Conservation (phyloP, 768 basidiomycete species). For the Termitomyces sp. region DNA sequence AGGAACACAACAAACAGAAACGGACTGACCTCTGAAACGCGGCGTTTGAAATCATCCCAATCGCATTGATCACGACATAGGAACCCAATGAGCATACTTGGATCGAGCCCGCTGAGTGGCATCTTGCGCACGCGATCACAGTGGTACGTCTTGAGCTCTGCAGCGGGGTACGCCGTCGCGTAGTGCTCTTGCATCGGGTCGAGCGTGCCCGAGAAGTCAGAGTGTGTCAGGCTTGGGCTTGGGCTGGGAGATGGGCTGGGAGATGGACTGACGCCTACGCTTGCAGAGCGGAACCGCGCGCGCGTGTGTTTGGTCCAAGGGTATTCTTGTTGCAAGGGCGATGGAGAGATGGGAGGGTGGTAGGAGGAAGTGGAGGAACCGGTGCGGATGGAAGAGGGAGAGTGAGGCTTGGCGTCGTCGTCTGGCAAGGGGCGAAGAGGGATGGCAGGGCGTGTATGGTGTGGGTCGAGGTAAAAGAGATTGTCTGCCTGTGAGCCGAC, state of each 20-base stretch:
- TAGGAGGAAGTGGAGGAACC: conserved; percentile 14
- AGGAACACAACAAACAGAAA: conserved; percentile 1
- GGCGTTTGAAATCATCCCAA: conserved; percentile 74
- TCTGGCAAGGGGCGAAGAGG: conserved; percentile 49
- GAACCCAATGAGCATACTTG: conserved; percentile 96
- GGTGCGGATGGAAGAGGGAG: too few species aligned
- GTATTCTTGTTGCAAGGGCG: too few species aligned
- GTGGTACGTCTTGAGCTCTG: conserved; percentile 87
- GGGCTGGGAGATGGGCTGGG: conserved; percentile 37
- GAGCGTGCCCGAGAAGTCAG: conserved; percentile 22
- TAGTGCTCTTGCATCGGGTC: conserved; percentile 59
- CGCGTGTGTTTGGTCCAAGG: too few species aligned
- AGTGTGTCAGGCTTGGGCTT: conserved; percentile 9
- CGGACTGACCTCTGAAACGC: conserved; percentile 74
- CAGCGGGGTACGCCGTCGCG: conserved; percentile 62
- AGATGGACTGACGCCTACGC: conserved; percentile 29
- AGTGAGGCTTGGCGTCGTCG: conserved; percentile 25
- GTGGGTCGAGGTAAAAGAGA: conserved; percentile 79
- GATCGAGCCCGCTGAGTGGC: conserved; percentile 85
- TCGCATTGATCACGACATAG: conserved; percentile 78
- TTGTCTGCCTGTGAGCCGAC: conserved; percentile 88
- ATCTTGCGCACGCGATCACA: conserved; percentile 97
- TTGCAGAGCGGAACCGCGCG: conserved; percentile 18
- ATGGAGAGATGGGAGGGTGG: too few species aligned
- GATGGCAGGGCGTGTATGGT: conserved; percentile 73